These are phyloP conservation scores for Aureobasidium sp. DNA, from an alignment of 2,329 filamentous ascomycete species.

Conservation along the genomic window DNA sequence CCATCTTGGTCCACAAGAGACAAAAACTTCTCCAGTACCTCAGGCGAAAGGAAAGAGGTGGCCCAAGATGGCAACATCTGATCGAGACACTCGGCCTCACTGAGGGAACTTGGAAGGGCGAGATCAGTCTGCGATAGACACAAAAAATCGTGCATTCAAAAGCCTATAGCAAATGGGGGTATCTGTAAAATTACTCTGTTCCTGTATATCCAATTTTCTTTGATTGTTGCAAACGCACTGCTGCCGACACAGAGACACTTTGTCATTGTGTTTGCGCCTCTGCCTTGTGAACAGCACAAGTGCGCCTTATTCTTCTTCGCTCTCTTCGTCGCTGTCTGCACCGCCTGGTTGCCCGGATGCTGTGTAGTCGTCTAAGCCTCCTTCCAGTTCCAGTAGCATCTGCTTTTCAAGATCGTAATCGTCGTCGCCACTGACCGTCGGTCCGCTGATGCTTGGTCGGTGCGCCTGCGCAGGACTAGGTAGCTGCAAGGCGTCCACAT, in stretches of 20 bases:
- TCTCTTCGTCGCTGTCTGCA: constrained; percentile 33
- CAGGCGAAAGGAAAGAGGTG: constrained; percentile 81
- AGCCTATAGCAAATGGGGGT: not conserved
- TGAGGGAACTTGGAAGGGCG: constrained; percentile 81
- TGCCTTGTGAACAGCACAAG: not conserved
- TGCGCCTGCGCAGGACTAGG: constrained; percentile 25
- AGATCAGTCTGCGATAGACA: constrained; percentile 62
- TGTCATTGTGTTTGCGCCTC: not conserved
- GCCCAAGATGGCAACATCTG: constrained; percentile 81
- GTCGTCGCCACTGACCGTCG: constrained; percentile 28
- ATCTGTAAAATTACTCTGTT: constrained; percentile 14
- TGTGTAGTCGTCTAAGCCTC: constrained; percentile 25
- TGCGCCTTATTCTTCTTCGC: constrained; percentile 34
- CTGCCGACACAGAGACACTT: not conserved
- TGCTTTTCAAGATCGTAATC: constrained; percentile 35
- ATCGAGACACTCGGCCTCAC: constrained; percentile 77
- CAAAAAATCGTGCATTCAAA: not conserved
- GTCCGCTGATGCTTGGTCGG: constrained; percentile 20
- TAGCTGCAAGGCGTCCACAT: constrained; percentile 27
- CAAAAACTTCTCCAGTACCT: constrained; percentile 86
- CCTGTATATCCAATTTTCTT: constrained; percentile 6
- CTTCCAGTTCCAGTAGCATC: constrained; percentile 36
- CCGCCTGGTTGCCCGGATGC: constrained; percentile 17
- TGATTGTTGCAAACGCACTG: not conserved
- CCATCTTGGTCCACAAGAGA: constrained; percentile 76